phyloP scores from a whole-genome alignment of 306 rosid species.

The Quercus ilex region DNA sequence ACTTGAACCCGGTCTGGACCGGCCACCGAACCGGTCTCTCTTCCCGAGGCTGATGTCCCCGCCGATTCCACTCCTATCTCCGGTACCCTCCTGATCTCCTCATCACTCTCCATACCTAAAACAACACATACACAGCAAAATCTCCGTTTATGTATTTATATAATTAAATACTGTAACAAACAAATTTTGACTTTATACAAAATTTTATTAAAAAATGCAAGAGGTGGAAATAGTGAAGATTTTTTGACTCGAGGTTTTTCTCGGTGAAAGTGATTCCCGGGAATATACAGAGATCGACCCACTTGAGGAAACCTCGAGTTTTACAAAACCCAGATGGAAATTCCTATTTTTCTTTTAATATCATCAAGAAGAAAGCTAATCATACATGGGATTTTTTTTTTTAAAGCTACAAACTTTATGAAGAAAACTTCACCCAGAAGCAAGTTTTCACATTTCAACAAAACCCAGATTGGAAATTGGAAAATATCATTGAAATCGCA shows the following conservation, averaged over 20 bases:
- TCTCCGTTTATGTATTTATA: too few species aligned
- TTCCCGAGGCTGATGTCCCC: conserved; percentile 72
- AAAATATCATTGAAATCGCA: background rate
- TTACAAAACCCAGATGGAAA: conserved; percentile 8
- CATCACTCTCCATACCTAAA: conserved; percentile 87
- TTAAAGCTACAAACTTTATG: background rate
- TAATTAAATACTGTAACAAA: too few species aligned
- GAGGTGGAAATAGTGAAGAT: background rate
- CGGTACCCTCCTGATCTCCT: conserved; percentile 96
- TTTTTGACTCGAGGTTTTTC: background rate
- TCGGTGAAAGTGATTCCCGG: background rate
- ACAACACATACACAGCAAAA: background rate
- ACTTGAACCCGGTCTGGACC: conserved; percentile 67
- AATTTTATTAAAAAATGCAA: background rate
- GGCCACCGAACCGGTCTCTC: conserved; percentile 46
- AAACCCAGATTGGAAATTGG: background rate
- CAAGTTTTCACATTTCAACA: background rate
- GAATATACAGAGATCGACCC: background rate
- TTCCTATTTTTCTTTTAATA: background rate
- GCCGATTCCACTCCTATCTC: conserved; percentile 88
- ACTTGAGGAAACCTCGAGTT: background rate
- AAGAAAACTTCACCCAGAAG: background rate
- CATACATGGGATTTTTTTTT: background rate
- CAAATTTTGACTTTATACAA: too few species aligned
- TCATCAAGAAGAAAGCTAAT: background rate